Base-by-base conservation (phyloP, 768 basidiomycete species). In the Termitomyces sp. region DNA sequence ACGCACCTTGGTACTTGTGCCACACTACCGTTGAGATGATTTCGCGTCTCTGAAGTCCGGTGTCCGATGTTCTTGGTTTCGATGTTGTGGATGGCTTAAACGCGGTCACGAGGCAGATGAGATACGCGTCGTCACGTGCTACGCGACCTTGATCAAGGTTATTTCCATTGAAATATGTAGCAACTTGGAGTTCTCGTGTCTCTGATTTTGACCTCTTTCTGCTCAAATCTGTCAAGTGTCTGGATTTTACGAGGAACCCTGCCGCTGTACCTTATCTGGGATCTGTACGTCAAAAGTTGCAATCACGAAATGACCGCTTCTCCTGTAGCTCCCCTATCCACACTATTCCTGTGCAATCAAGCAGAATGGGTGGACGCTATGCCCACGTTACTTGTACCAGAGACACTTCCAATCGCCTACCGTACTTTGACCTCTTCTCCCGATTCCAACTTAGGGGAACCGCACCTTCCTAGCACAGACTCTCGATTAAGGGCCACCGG, bases 101-200 rank as follows among this genome's bases (percentile, higher is more conserved):
- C 61, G 52, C 57, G 57, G 51, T 62, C 53, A 54, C 38, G 58
- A 38, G 43, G 36, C 11, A 15, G 32, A 43, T 10, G 7, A 50
- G 20, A 51, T 40, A n/a, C n/a, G 3, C 49, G 31, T 54, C 36
- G 54, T 31, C 56, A 56, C 59, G 52, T 46, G 52, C 52, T 46
- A 51, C 34, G 34, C 31, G 55, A 8, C 40, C 50, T 9, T n/a
- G 7, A 52, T 36, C 31, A 53, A 25, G 25, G 25, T 25, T 25
- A 25, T 25, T 25, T 25, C 25, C 25, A 25, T 25, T 25, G 25
- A 25, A 25, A 25, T 25, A 25, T 25, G 25, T 1, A 25, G 25
- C 25, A 25, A 25, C 25, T 25, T 25, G 25, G 25, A 25, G 25
- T 25, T 25, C 25, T 25, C 25, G 25, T 25, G 25, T 25, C 25